phyloP scores from a whole-genome alignment of 1,284 basidiomycete species.

The Melampsora larici-populina region DNA sequence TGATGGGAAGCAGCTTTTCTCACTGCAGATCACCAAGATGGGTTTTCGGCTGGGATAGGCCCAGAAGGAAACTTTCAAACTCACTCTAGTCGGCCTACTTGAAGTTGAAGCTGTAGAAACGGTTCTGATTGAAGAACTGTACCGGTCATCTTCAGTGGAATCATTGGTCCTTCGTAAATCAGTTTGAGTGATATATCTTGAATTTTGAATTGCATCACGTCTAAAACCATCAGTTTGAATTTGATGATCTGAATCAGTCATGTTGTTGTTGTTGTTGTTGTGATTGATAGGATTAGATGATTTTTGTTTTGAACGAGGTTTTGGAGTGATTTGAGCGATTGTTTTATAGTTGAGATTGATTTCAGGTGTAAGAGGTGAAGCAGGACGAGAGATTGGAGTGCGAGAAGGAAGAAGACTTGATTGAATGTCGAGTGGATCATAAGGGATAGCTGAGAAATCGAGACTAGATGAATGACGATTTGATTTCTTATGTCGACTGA shows the following conservation, averaged over 20 bases:
- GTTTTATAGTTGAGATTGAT: neutral
- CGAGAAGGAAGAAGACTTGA: neutral
- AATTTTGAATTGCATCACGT: neutral
- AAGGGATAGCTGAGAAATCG: conserved; percentile 2
- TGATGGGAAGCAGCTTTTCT: no score
- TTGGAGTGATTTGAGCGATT: conserved; percentile 6
- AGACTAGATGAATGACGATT: conserved; percentile 6
- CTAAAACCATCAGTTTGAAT: neutral
- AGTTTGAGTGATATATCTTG: neutral
- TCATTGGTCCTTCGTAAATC: neutral
- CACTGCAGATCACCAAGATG: no score
- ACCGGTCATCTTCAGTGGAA: neutral
- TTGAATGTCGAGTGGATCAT: neutral
- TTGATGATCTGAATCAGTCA: neutral
- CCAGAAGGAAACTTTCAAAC: neutral
- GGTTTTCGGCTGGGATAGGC: neutral
- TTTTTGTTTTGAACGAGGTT: neutral
- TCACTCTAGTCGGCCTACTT: neutral
- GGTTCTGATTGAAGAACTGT: neutral
- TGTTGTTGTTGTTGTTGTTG: no score
- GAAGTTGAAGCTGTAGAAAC: conserved; percentile 1
- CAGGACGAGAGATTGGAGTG: neutral
- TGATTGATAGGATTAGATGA: neutral
- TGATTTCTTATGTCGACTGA: conserved; percentile 11
- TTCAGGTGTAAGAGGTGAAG: neutral